phyloP scores from a whole-genome alignment of 352 stramenopile genomes.

The Thraustochytrium sp. region DNA sequence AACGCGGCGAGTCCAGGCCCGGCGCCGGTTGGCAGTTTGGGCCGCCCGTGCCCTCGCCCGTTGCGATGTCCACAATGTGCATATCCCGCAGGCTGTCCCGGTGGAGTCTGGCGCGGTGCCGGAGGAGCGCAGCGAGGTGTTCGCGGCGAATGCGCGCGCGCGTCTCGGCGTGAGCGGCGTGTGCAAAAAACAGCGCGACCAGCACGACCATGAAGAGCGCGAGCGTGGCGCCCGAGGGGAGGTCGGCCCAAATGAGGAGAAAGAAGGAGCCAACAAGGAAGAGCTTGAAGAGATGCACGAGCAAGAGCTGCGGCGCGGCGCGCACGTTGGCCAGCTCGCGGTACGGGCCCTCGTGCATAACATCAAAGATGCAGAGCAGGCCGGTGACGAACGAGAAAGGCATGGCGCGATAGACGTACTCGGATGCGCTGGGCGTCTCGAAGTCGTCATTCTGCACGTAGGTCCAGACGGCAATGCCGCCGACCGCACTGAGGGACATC shows the following conservation, averaged over 20 bases:
- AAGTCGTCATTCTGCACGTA: background rate
- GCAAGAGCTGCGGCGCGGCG: background rate
- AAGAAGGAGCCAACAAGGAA: background rate
- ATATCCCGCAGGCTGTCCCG: too few species aligned
- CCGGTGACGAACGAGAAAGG: background rate
- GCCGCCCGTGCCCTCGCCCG: too few species aligned
- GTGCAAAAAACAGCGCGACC: background rate
- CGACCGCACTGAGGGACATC: background rate
- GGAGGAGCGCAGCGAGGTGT: background rate
- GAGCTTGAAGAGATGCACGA: background rate
- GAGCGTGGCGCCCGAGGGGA: background rate
- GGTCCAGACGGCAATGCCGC: slow-evolving; percentile 19
- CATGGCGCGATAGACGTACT: slow-evolving; percentile 5
- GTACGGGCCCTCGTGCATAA: background rate
- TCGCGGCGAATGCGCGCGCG: background rate
- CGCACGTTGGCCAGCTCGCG: background rate
- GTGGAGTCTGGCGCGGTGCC: too few species aligned
- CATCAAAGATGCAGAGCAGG: slow-evolving; percentile 18
- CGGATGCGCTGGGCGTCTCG: background rate
- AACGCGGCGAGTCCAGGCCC: too few species aligned
- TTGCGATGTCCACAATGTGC: too few species aligned
- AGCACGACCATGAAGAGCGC: background rate
- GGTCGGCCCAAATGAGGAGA: background rate
- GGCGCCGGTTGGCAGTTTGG: too few species aligned
- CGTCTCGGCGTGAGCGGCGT: background rate